Evolutionary conservation across 352 stramenopile species (phyloP), one percentile per base, ranked within the genome.

Genomic region (Peronospora belbahrii): DNA sequence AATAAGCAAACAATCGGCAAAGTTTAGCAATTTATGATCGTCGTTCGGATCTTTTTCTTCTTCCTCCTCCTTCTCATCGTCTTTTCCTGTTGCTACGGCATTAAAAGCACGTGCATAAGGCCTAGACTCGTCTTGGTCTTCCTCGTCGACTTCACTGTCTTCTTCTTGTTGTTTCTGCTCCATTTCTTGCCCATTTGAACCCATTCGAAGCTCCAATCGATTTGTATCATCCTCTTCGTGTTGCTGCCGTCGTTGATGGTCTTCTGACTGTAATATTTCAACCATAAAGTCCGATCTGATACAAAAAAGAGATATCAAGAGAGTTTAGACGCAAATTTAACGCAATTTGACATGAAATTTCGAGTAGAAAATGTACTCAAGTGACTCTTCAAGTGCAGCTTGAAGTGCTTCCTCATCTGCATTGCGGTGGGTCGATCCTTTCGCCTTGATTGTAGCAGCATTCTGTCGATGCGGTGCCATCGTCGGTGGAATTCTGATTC

Each of bases 401-500:
- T 85, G 64, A 4, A 88, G 71, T 33, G 74, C 74, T 52, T 88
- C 74, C 49, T 79, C 76, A 40, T 85, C 77, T 8, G 71, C 77
- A 40, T 88, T 74, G 36, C 72, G 72, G 44, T 75, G 69, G 32
- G 54, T 35, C 3, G 44, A 65, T 15, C 40, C 37, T 18, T 60
- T 63, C 31, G 33, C 54, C 5, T 14, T 47, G 22, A 20, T 17
- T 4, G 20, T 22, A n/a, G 18, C 44, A 40, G 22, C 38, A 39
- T 52, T 41, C 22, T 62, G 15, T 10, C 52, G 30, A 23, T 56
- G 45, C n/a, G 52, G 48, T n/a, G 45, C 46, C 54, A 65, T 61
- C 5, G 19, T 9, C 3, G 3, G 28, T 40, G 28, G 23, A 32
- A 35, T 48, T 45, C 19, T 18, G 19, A 59, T 42, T 47, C 20